Evolutionary conservation across 441 rosid species (phyloP), one percentile per base, ranked within the genome.

Genomic region (Gossypium trilobum): DNA sequence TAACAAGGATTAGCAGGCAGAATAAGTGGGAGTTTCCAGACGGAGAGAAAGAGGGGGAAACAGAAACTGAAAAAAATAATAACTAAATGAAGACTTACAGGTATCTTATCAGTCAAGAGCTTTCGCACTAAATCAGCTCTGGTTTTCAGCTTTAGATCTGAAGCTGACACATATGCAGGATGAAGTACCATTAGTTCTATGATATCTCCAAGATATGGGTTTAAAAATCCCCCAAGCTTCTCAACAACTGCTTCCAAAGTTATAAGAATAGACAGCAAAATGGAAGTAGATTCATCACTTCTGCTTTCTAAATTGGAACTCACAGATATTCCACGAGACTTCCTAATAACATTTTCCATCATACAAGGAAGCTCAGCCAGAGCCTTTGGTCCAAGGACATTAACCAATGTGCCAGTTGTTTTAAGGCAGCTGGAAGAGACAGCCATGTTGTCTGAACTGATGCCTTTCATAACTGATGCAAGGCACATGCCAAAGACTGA

Each of bases 201-300:
- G 71, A 93, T 83, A 77, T 91, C 93, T 62, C 84, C 88, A 71
- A 95, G 96, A 78, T 91, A 87, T 16, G 99, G 99, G 80, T 82
- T 93, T 63, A 95, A 78, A 79, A 95, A 95, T 66, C 97, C 91
- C 72, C 97, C 99, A 76, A 95, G 92, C 82, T 93, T 90, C 79
- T 89, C 97, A 64, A 91, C 82, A 73, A 89, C 95, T 42, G 97
- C 97, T 78, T 93, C 96, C 80, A 95, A 80, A 20, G 86, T 70
- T 39, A 85, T 77, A 61, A 95, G 91, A 84, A 90, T 74, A 73
- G 98, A 88, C 23, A 84, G 77, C 87, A 85, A 63, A 29, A 85
- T 71, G 74, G 91, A 82, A 73, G 78, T 73, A 14, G 73, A 70
- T 39, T 78, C 85, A 73, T 73, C 64, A 71, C 33, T 74, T 59